phyloP scores from a whole-genome alignment of 345 rosid species.

The Brassica carinata region DNA sequence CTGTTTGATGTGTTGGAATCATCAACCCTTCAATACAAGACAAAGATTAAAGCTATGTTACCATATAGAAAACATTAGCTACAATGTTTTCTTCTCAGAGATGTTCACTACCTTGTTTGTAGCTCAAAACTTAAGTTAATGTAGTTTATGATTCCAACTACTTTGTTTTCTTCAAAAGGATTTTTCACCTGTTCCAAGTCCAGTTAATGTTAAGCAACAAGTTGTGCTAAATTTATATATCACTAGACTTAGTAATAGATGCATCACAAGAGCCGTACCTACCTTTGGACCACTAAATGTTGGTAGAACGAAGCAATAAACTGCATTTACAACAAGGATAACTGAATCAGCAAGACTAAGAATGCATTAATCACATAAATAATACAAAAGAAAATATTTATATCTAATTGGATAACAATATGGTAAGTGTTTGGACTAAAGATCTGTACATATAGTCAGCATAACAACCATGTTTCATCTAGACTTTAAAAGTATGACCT shows the following conservation, averaged over 20 bases:
- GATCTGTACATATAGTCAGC: too few species aligned
- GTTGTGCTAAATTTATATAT: neutral
- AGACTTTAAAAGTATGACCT: neutral
- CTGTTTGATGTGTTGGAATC: constrained; percentile 29
- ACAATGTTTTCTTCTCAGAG: neutral
- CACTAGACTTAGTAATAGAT: neutral
- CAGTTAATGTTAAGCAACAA: constrained; percentile 4
- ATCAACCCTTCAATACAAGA: neutral
- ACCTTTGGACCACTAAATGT: constrained; percentile 90
- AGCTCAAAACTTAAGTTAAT: constrained; percentile 90
- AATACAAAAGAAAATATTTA: neutral
- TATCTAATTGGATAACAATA: neutral
- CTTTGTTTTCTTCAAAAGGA: constrained; percentile 69
- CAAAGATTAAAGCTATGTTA: constrained; percentile 23
- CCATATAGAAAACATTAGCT: constrained; percentile 2
- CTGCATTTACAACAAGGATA: constrained; percentile 49
- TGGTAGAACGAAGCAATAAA: constrained; percentile 88
- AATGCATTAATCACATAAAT: neutral
- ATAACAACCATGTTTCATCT: neutral
- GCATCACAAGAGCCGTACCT: constrained; percentile 53
- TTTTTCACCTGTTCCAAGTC: constrained; percentile 71
- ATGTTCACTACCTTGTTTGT: constrained; percentile 61
- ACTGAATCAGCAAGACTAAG: constrained; percentile 13
- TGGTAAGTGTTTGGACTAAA: neutral
- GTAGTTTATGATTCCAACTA: constrained; percentile 92